Conservation (phyloP, 768 basidiomycete genomes). For the Termitomyces sp. region DNA sequence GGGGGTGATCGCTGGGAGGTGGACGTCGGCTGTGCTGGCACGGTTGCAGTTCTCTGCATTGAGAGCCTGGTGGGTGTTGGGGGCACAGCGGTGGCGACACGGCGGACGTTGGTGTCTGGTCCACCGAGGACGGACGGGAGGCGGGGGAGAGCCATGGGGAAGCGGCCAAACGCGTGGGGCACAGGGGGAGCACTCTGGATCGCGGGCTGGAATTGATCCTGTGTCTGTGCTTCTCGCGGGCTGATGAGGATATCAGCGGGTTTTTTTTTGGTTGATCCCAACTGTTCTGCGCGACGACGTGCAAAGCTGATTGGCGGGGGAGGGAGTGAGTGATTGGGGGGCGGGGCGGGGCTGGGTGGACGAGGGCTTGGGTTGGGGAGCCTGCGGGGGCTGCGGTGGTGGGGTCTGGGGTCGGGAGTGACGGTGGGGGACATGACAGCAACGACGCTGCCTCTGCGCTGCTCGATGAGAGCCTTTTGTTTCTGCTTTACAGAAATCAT, state of each 20-base stretch:
- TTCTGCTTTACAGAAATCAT: conserved; percentile 66
- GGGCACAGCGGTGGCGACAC: conserved; percentile 61
- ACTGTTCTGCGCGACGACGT: conserved; percentile 64
- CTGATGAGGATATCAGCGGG: conserved; percentile 81
- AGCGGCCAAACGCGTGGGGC: conserved; percentile 49
- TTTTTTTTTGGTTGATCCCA: conserved; percentile 62
- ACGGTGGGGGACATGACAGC: conserved; percentile 33
- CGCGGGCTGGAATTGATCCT: conserved; percentile 53
- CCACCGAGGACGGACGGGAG: conserved; percentile 50
- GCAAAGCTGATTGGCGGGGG: conserved; percentile 79
- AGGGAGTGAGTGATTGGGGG: conserved; percentile 46
- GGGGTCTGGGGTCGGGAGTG: conserved; percentile 24
- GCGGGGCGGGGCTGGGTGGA: conserved; percentile 25
- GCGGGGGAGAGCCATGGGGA: conserved; percentile 66
- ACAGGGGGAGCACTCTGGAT: conserved; percentile 80
- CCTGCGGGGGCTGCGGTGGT: conserved; percentile 27
- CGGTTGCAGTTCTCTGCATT: conserved; percentile 19
- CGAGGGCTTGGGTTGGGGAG: conserved; percentile 24
- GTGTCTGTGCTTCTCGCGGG: no score
- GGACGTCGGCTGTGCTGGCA: conserved; percentile 7
- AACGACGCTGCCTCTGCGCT: conserved; percentile 61
- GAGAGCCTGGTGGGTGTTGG: conserved; percentile 69
- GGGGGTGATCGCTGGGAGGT: conserved; percentile 46
- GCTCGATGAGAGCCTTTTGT: conserved; percentile 70
- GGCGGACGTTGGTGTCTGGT: conserved; percentile 40